These are phyloP conservation scores for Trichoderma arundinaceum DNA, from an alignment of 2,329 filamentous ascomycete genomes.

Conservation along the genomic window DNA sequence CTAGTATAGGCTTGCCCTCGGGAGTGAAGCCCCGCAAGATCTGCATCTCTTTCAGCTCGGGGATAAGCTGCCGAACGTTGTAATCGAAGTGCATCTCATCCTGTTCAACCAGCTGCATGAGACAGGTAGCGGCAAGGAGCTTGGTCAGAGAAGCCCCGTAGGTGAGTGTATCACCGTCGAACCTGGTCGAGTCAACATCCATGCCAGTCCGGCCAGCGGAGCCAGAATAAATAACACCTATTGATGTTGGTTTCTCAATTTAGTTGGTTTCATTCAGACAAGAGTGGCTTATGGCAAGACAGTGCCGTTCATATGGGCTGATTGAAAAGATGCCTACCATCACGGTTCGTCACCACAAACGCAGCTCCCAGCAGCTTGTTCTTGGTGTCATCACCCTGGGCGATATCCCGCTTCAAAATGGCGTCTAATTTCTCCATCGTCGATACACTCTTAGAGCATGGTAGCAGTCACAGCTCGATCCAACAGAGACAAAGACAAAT, in stretches of 20 bases:
- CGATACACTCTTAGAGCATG: too few species aligned
- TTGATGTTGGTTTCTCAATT: not conserved
- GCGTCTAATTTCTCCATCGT: conserved; percentile 40
- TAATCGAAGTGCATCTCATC: conserved; percentile 46
- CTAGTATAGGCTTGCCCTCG: conserved; percentile 46
- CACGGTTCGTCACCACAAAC: conserved; percentile 44
- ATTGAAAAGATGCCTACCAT: conserved; percentile 37
- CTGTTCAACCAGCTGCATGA: conserved; percentile 50
- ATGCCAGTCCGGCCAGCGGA: conserved; percentile 46
- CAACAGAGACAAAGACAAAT: too few species aligned
- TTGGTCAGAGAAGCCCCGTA: conserved; percentile 53
- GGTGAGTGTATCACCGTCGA: conserved; percentile 43
- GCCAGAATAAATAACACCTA: conserved; percentile 46
- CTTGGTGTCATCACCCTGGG: conserved; percentile 39
- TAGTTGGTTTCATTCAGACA: too few species aligned
- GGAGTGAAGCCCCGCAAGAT: conserved; percentile 48
- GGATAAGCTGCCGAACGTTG: conserved; percentile 44
- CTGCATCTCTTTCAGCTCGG: conserved; percentile 44
- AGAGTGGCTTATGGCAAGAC: too few species aligned
- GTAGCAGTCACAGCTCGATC: too few species aligned
- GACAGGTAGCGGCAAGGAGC: conserved; percentile 45
- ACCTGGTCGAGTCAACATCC: conserved; percentile 40
- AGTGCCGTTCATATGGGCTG: too few species aligned
- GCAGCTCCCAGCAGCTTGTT: conserved; percentile 47
- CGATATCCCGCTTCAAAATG: conserved; percentile 43